A percentile compares a stretch with the other conserved stretches of the same genome.
phyloP scores from a whole-genome alignment of 306 rosid species.

The peach (Prunus persica) region Prunus_persica_NCBIv2 NC_034010.1:15008001-15008500 shows the following conservation, averaged over 20 bases:
- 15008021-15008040: not conserved
- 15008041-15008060: not conserved
- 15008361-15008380: slow-evolving; percentile 12
- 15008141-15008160: slow-evolving; percentile 20
- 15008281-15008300: slow-evolving; percentile 82
- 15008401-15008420: slow-evolving; percentile 72
- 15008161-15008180: slow-evolving; percentile 9
- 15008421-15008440: slow-evolving; percentile 70
- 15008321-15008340: slow-evolving; percentile 20
- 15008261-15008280: slow-evolving; percentile 37
- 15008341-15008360: slow-evolving; percentile 6
- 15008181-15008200: slow-evolving; percentile 50
- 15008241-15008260: slow-evolving; percentile 54
- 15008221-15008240: slow-evolving; percentile 46
- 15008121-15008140: slow-evolving; percentile 20
- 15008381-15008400: slow-evolving; percentile 1
- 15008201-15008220: slow-evolving; percentile 70
- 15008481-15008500: slow-evolving; percentile 33
- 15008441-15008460: slow-evolving; percentile 47
- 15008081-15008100: not conserved
- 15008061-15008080: not conserved
- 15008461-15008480: slow-evolving; percentile 32
- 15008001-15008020: not conserved
- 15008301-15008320: slow-evolving; percentile 38
- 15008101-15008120: slow-evolving; percentile 17